Percentiles rank a stretch among this genome's conserved stretches.
Conservation (phyloP, 148 eudicot genomes). For the Spergularia marina region DNA sequence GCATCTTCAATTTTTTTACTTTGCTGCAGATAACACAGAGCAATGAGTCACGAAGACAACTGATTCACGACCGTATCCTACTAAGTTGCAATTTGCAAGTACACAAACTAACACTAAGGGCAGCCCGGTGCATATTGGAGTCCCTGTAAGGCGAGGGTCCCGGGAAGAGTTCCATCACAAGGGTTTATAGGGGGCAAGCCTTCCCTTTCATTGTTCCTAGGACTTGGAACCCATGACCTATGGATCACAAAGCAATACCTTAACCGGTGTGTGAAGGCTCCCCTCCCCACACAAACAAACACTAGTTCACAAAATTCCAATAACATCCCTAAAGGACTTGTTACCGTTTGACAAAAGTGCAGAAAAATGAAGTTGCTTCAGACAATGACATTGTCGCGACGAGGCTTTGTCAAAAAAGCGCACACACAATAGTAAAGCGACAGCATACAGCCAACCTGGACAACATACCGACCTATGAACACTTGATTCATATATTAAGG, state of each 20-base stretch:
- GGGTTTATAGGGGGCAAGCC: no score
- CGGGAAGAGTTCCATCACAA: no score
- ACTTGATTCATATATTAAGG: no score
- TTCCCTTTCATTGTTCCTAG: no score
- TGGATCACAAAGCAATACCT: no score
- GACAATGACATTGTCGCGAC: neutral
- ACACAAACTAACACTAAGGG: neutral
- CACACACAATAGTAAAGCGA: no score
- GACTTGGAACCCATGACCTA: no score
- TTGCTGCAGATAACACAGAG: slow-evolving; percentile 35
- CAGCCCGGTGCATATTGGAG: no score
- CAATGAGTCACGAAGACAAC: neutral
- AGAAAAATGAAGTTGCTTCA: neutral
- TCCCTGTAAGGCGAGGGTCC: no score
- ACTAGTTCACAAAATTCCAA: neutral
- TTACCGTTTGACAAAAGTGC: neutral
- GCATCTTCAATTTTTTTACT: slow-evolving; percentile 70
- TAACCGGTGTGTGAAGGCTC: no score
- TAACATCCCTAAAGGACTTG: neutral
- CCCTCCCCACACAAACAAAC: neutral
- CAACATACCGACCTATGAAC: no score
- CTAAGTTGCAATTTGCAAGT: neutral
- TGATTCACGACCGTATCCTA: neutral
- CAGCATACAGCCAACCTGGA: no score
- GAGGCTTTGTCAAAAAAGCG: neutral